Evolutionary conservation across 1,284 basidiomycete species (phyloP), one percentile per base, ranked within the genome.

Genomic region (Leccinum pachyderme): DNA sequence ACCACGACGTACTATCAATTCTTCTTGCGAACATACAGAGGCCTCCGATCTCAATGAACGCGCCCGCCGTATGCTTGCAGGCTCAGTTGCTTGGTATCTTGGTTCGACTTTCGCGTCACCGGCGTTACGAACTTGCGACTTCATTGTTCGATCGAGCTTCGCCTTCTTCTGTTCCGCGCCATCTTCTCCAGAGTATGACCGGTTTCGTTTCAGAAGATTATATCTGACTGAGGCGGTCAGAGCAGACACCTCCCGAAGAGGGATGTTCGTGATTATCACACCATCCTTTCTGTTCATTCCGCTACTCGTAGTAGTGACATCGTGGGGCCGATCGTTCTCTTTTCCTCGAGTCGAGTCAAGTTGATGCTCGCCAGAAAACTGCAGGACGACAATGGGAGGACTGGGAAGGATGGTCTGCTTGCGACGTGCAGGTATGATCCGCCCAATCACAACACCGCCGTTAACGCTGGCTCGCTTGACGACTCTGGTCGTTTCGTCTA

Each of bases 41-140:
- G 32, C 7, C 9, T 68, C 62, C 7, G 70, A 70, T 24, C 44
- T 51, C 48, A 69, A 44, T 7, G 67, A 69, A 11, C 28, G 54
- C 1, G 67, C 69, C 27, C 69, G 68, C 53, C 67, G 67, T n/a
- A 69, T 13, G 18, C 67, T 72, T 6, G 67, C 67, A 29, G 65
- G 65, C 13, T 59, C 50, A 24, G 52, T 65, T 11, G 67, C 63
- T 29, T 51, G 35, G 27, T 67, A 71, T 37, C 29, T 50, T 12
- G 50, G 45, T 46, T 52, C 47, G 24, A 25, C n/a, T 15, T 39
- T 51, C 29, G 37, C 22, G 1, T 56, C 13, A 13, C 48, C 52
- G 29, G 43, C 18, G 5, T 49, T 39, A 2, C 53, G 46, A 13
- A 56, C n/a, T 46, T 39, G 48, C 7, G 59, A 57, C 7, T 41